phyloP scores from a whole-genome alignment of 768 basidiomycete species.

The Asterophora lycoperdoides region DNA sequence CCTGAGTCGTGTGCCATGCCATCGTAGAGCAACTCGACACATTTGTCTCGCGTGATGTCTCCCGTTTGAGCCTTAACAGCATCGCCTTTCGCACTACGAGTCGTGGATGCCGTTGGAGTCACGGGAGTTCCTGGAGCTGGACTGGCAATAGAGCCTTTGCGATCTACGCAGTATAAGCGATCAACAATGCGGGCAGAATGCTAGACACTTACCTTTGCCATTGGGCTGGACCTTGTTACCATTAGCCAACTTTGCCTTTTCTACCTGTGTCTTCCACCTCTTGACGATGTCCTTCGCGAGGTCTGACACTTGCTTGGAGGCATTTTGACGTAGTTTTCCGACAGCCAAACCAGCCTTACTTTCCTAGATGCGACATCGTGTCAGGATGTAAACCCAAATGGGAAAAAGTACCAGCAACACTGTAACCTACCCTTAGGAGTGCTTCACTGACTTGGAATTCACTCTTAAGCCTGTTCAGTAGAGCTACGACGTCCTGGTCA shows the following conservation, averaged over 20 bases:
- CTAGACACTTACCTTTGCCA: constrained; percentile 30
- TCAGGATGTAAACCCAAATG: constrained; percentile 20
- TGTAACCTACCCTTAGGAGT: constrained; percentile 71
- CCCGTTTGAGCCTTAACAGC: constrained; percentile 56
- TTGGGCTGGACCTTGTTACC: constrained; percentile 13
- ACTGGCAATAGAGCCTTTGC: constrained; percentile 23
- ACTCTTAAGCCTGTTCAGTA: constrained; percentile 61
- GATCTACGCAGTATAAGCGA: constrained; percentile 1
- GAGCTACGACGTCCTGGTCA: constrained; percentile 56
- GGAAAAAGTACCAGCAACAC: constrained; percentile 25
- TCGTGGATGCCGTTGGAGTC: constrained; percentile 27
- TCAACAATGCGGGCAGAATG: constrained; percentile 5
- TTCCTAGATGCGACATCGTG: constrained; percentile 48
- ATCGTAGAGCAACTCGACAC: constrained; percentile 87
- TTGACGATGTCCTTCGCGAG: constrained; percentile 88
- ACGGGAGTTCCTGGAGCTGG: constrained; percentile 35
- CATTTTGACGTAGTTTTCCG: constrained; percentile 78
- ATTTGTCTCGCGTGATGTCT: constrained; percentile 81
- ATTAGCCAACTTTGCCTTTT: constrained; percentile 49
- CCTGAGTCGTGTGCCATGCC: constrained; percentile 82
- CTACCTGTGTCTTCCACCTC: constrained; percentile 88
- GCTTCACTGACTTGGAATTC: constrained; percentile 67
- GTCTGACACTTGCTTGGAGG: constrained; percentile 68
- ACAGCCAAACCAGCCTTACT: constrained; percentile 92
- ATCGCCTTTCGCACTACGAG: constrained; percentile 68